Conservation (phyloP, 2,329 filamentous ascomycete species). For the Exophiala alcalophila region DNA sequence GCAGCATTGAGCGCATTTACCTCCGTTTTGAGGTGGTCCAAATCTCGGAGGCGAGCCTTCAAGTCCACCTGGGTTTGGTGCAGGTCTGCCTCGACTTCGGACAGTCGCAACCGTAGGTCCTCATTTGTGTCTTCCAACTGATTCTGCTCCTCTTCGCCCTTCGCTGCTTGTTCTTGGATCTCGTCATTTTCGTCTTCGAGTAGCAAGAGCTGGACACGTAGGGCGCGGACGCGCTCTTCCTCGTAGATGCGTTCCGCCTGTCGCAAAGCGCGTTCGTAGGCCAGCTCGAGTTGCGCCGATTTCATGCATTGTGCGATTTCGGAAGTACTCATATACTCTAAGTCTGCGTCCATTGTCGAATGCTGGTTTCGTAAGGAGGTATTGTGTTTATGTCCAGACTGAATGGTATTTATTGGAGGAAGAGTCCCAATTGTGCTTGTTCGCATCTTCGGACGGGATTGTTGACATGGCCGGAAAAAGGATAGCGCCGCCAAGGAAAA, state of each 20-base stretch:
- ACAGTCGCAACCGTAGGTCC: slow-evolving; percentile 42
- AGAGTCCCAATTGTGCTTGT: too few species aligned
- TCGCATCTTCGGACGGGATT: too few species aligned
- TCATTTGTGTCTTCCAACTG: slow-evolving; percentile 51
- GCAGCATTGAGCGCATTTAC: slow-evolving; percentile 65
- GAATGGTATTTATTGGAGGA: too few species aligned
- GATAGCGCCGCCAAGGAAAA: too few species aligned
- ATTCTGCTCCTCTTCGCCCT: slow-evolving; percentile 54
- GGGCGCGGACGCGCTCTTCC: slow-evolving; percentile 69
- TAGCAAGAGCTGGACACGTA: slow-evolving; percentile 67
- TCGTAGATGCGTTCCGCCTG: slow-evolving; percentile 66
- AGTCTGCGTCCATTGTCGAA: slow-evolving; percentile 22
- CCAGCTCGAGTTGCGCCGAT: slow-evolving; percentile 61
- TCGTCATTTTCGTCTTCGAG: slow-evolving; percentile 71
- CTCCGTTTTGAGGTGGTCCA: slow-evolving; percentile 62
- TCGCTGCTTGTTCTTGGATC: slow-evolving; percentile 61
- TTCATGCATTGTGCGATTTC: slow-evolving; percentile 39
- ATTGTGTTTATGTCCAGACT: too few species aligned
- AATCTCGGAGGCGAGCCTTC: slow-evolving; percentile 52
- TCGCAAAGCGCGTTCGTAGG: slow-evolving; percentile 64
- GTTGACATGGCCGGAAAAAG: too few species aligned
- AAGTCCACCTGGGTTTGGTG: slow-evolving; percentile 51
- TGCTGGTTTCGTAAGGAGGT: not conserved
- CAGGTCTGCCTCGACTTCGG: slow-evolving; percentile 47
- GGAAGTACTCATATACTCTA: slow-evolving; percentile 17